Evolutionary conservation across 192 early-diverging fungal genomes (phyloP), one percentile per base, ranked within the genome.

Genomic region (Gryganskiella cystojenkinii): DNA sequence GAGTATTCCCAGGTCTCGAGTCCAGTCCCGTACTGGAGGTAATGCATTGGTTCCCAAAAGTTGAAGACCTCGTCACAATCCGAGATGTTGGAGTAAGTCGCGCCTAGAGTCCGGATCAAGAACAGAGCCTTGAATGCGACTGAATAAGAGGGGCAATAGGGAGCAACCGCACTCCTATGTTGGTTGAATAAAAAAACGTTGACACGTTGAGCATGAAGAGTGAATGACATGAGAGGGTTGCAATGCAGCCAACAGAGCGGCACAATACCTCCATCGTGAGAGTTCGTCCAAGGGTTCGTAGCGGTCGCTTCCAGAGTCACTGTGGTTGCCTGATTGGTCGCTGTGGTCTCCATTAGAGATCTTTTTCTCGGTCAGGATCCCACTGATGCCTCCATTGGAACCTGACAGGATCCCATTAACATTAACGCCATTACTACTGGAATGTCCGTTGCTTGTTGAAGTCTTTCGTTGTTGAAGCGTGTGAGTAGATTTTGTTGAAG

Each of bases 1-100:
- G 93, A 91, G 72, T 98, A 98, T 73, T 99, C 98, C 98, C 98
- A 99, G 11, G 98, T 98, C 80, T 98, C 93, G 52, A 95, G 85
- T 57, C 96, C 98, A 64, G 71, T 78, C 0, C 95, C 94, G 67
- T 94, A 89, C 33, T 92, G 87, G 27, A 97, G 73, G 63, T 94
- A 95, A 71, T 99, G 96, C 28, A 91, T 84, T 13, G 96, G 93
- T 74, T 99, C 98, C 95, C 95, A 98, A 83, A 95, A 99, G 84
- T 98, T 99, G 84, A 91, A 98, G 19, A 95, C 85, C 67, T 89
- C 95, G 66, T 96, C 95, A 80, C 95, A 96, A 70, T 96, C 95
- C 51, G 72, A 72, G 47, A 93, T 86, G 44, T 84, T 83, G 20
- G 83, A 85, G 49, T 80, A 89, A 0, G 89, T 63, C 17, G 87